Percentiles rank a stretch among this genome's conserved stretches.
These are phyloP conservation scores for Samsoniella hepiali DNA, from an alignment of 2,329 filamentous ascomycete genomes.

Conservation along the genomic window DNA sequence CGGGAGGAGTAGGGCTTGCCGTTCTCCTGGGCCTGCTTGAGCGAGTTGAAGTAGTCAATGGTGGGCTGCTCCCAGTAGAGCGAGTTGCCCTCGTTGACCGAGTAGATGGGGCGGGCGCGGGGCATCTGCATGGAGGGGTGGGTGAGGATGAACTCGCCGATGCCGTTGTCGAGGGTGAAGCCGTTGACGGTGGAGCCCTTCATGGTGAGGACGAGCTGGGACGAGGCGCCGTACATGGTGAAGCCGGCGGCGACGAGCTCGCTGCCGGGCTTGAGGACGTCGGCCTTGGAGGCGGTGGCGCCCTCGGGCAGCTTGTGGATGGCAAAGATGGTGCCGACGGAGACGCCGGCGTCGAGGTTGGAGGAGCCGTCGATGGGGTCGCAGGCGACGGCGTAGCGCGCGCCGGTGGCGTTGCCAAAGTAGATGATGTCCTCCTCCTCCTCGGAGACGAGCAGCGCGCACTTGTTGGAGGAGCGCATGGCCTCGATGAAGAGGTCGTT, in stretches of 20 bases:
- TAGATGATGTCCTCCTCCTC: conserved; percentile 92
- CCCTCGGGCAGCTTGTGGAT: conserved; percentile 85
- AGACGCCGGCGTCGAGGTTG: conserved; percentile 96
- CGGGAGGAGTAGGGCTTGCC: conserved; percentile 91
- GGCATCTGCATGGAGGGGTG: conserved; percentile 94
- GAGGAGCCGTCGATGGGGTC: conserved; percentile 97
- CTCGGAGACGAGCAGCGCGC: conserved; percentile 91
- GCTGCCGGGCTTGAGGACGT: conserved; percentile 83
- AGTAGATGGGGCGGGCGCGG: conserved; percentile 81
- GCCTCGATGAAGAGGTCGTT: conserved; percentile 96
- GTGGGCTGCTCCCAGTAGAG: conserved; percentile 91
- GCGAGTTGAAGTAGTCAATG: conserved; percentile 80
- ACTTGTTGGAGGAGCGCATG: conserved; percentile 90
- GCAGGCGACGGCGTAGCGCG: conserved; percentile 93
- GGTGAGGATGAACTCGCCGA: conserved; percentile 98
- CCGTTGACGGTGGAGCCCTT: conserved; percentile 88
- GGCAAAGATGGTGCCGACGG: conserved; percentile 94
- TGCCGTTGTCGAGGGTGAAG: conserved; percentile 93
- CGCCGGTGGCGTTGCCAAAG: conserved; percentile 71
- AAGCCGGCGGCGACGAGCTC: conserved; percentile 95
- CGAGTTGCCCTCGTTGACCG: conserved; percentile 97
- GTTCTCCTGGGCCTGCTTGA: conserved; percentile 73
- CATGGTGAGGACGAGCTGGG: conserved; percentile 97
- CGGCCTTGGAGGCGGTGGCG: conserved; percentile 71
- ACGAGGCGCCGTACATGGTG: conserved; percentile 98